phyloP scores from a whole-genome alignment of 139 green algal species.

The Tetratostichococcus sp. region DNA sequence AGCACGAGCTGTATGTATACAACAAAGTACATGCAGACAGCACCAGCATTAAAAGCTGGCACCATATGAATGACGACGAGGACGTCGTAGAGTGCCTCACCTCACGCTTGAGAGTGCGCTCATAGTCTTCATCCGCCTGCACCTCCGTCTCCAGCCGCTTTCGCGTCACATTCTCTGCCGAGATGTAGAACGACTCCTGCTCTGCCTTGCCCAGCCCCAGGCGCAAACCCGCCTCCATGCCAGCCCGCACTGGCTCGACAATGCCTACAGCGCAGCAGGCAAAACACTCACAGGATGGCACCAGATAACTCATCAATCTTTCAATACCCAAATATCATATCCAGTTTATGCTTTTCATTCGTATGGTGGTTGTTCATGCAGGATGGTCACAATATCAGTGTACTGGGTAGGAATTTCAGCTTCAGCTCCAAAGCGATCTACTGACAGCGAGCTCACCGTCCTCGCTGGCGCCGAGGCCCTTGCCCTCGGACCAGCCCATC shows the following conservation, averaged over 20 bases:
- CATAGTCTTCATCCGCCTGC: slow-evolving; percentile 74
- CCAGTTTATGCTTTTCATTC: no score
- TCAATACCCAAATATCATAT: no score
- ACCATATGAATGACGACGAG: no score
- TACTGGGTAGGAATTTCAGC: no score
- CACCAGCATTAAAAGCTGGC: no score
- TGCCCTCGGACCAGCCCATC: slow-evolving; percentile 78
- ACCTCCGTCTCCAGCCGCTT: slow-evolving; percentile 76
- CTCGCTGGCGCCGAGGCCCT: slow-evolving; percentile 65
- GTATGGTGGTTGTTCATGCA: no score
- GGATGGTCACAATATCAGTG: no score
- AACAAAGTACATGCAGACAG: no score
- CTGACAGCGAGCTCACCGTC: slow-evolving; percentile 51
- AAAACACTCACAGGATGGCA: no score
- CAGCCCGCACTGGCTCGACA: slow-evolving; percentile 60
- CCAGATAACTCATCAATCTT: no score
- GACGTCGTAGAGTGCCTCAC: slow-evolving; percentile 18
- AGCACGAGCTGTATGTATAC: no score
- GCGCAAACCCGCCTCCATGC: slow-evolving; percentile 56
- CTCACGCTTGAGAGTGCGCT: slow-evolving; percentile 51
- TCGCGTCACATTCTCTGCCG: slow-evolving; percentile 61
- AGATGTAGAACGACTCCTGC: slow-evolving; percentile 73
- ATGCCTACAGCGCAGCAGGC: slow-evolving; percentile 35
- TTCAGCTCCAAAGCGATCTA: no score
- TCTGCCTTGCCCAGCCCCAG: slow-evolving; percentile 79